Evolutionary conservation across 2,329 filamentous ascomycete species (phyloP).

Genomic region (Emericellopsis atlantica): DNA sequence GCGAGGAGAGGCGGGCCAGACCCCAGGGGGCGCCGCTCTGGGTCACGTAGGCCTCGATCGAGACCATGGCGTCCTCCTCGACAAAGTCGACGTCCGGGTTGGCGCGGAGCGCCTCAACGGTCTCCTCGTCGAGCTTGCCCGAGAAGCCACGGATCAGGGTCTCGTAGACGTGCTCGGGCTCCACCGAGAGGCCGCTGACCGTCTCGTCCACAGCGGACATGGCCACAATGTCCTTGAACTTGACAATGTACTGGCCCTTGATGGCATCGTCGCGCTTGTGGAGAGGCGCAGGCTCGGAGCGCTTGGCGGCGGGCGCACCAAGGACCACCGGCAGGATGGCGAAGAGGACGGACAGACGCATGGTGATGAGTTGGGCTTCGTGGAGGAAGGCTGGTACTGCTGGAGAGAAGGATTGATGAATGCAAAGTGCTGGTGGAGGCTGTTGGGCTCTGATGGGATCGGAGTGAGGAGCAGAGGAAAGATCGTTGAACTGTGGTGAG

Average conservation of each 20-base stretch:
- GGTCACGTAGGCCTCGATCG: slow-evolving; percentile 11
- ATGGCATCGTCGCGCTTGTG: slow-evolving; percentile 5
- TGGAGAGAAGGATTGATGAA: background rate
- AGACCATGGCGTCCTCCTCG: slow-evolving; percentile 13
- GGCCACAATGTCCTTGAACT: slow-evolving; percentile 38
- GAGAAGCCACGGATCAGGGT: slow-evolving; percentile 24
- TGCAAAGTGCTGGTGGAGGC: background rate
- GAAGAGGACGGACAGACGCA: slow-evolving; percentile 11
- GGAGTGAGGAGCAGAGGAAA: background rate
- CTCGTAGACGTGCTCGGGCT: slow-evolving; percentile 27
- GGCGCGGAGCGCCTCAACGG: slow-evolving; percentile 25
- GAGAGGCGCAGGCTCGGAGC: slow-evolving; percentile 13
- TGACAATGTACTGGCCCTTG: slow-evolving; percentile 38
- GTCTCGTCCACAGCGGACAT: slow-evolving; percentile 35
- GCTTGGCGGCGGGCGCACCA: slow-evolving; percentile 10
- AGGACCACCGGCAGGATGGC: slow-evolving; percentile 10
- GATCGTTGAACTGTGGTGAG: background rate
- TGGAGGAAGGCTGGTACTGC: background rate
- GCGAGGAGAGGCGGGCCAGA: slow-evolving; percentile 30
- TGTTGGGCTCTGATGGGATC: background rate
- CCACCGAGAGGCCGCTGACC: slow-evolving; percentile 33
- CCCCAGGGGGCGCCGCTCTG: slow-evolving; percentile 18
- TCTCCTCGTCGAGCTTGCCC: slow-evolving; percentile 25
- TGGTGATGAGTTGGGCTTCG: slow-evolving; percentile 1
- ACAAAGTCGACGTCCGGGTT: slow-evolving; percentile 24